Conservation (phyloP, 1,284 basidiomycete species). For the Moesziomyces parantarcticus region DNA sequence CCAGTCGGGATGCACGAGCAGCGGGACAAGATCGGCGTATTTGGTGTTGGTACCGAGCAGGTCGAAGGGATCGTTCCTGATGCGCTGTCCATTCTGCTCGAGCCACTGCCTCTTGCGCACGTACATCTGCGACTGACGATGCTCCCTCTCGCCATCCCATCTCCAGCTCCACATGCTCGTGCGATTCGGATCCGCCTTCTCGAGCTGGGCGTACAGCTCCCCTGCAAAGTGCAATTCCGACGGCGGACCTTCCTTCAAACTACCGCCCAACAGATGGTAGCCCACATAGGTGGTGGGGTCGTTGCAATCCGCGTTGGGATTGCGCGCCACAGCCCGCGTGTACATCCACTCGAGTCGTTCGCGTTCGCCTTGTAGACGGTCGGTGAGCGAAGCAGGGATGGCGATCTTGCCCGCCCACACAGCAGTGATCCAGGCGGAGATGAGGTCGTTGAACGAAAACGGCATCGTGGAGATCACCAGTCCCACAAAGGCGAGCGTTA, state of each 20-base stretch:
- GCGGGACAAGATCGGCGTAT: conserved; percentile 15
- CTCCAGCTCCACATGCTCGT: conserved; percentile 16
- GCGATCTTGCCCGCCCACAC: conserved; percentile 49
- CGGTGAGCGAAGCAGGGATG: conserved; percentile 15
- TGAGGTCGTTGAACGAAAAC: conserved; percentile 44
- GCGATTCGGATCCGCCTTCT: conserved; percentile 10
- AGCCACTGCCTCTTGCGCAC: conserved; percentile 32
- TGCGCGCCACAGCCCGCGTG: not conserved
- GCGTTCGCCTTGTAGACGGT: conserved; percentile 18
- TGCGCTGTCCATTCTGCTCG: conserved; percentile 19
- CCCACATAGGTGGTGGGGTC: conserved; percentile 15
- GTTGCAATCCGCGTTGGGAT: conserved; percentile 2
- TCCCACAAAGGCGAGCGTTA: conserved; percentile 48
- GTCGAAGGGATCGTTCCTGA: conserved; percentile 44
- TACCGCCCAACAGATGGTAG: conserved; percentile 22
- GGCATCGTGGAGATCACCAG: conserved; percentile 47
- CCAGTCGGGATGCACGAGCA: conserved; percentile 17
- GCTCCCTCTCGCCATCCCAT: conserved; percentile 40
- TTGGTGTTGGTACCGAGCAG: conserved; percentile 26
- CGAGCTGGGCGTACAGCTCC: conserved; percentile 16
- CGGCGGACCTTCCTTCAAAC: conserved; percentile 16
- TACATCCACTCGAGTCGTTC: conserved; percentile 28
- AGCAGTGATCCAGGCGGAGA: conserved; percentile 33
- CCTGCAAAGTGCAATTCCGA: conserved; percentile 29
- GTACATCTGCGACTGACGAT: conserved; percentile 38